Evolutionary conservation across 139 green algal species (phyloP), one percentile per base, ranked within the genome.

Genomic region (Nannochloris sp.): DNA sequence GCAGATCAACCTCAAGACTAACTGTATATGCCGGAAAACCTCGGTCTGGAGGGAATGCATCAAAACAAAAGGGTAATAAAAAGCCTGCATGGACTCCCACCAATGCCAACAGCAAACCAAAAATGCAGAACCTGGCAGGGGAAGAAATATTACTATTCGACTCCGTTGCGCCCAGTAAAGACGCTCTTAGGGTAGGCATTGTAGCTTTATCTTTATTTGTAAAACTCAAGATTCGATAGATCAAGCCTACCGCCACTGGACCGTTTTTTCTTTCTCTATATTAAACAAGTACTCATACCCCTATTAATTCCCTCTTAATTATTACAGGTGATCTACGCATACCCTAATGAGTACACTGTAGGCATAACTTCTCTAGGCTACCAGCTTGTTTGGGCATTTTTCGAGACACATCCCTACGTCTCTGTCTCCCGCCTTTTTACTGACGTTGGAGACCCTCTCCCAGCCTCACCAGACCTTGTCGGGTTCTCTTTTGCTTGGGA

Each of bases 71-170:
- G n/a, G 53, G 48, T 6, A 74, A 76, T 42, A 91, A 75, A 54
- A 90, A 91, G 13, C 90, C 35, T 1, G 67, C 73, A 19, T 74
- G 62, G 29, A 77, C 73, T 14, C 71, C 44, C 55, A 89, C 89
- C 25, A 75, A 72, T 6, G 56, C 25, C 44, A 79, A 88, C 6
- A 91, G 60, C 57, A 91, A 91, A 29, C 85, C 85, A 58, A 86
- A 79, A 29, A 51, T 51, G 62, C 23, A 70, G 4, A 32, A 33
- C 14, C 25, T 53, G 34, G 65, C 58, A 4, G 54, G 56, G 2
- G 67, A 74, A 31, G 67, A 74, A 39, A 36, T 74, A 9, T 61
- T 74, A 10, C 54, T 69, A 33, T 74, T 74, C 27, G 33, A 74
- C n/a, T 38, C 67, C 0, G 67, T 71, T n/a, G n/a, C 45, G 4